Percentiles rank a stretch among this genome's conserved stretches.
These are phyloP conservation scores for Picea mariana DNA, from an alignment of 83 land plant genomes.

Conservation along the genomic window DNA sequence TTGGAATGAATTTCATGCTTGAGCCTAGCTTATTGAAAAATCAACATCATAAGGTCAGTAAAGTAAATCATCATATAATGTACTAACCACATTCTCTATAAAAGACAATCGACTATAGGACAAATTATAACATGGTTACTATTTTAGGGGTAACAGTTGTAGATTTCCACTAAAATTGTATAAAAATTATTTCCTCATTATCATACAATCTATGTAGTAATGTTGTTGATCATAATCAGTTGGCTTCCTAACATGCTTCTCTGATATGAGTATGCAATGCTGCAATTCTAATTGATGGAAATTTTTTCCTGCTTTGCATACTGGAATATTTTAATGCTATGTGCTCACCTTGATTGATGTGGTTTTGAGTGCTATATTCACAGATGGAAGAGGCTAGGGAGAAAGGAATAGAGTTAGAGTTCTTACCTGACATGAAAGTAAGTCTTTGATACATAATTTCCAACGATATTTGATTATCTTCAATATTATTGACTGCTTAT, in stretches of 20 bases:
- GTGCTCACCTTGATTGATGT: neutral
- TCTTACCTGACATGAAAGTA: conserved; percentile 79
- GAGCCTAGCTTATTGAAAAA: too few relatives aligned
- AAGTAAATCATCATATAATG: too few relatives aligned
- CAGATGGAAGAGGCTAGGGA: conserved; percentile 75
- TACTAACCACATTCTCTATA: too few relatives aligned
- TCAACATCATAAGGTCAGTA: too few relatives aligned
- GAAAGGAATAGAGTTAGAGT: conserved; percentile 69
- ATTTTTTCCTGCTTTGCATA: neutral
- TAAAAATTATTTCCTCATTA: neutral
- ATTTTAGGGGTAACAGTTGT: neutral
- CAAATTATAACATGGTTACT: too few relatives aligned
- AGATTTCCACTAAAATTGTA: neutral
- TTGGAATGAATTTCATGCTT: too few relatives aligned
- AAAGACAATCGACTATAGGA: too few relatives aligned
- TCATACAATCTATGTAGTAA: neutral
- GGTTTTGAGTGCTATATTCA: neutral
- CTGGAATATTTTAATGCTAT: neutral
- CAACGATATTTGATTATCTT: neutral
- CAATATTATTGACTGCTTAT: neutral
- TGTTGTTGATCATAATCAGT: neutral
- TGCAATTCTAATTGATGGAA: neutral
- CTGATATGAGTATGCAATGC: neutral
- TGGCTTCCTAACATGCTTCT: neutral
- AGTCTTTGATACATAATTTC: neutral